Conservation (phyloP, 163 green algal genomes). For the Trebouxiophyceae sp. region DNA sequence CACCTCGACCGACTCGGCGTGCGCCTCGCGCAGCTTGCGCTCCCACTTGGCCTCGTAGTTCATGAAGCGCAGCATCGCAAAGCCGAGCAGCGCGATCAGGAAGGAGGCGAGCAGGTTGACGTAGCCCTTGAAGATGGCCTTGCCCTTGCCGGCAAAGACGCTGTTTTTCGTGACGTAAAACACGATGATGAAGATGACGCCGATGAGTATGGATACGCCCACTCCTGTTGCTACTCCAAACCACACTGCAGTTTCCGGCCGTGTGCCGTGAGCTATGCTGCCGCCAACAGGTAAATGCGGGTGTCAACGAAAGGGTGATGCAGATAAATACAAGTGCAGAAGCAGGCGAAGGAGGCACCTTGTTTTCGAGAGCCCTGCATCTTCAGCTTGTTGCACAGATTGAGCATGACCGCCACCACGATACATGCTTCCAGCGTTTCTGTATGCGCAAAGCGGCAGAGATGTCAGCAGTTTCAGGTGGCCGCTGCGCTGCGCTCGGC, state of each 20-base stretch:
- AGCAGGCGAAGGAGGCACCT: conserved; percentile 8
- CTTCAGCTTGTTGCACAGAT: conserved; percentile 35
- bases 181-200: conserved; percentile 37
- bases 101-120: conserved; percentile 26
- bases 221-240: conserved; percentile 28
- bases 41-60: conserved; percentile 51
- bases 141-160: conserved; percentile 20
- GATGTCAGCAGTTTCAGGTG: too few species aligned
- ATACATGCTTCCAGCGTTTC: conserved; percentile 37
- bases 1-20: neutral
- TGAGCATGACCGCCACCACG: conserved; percentile 40
- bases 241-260: conserved; percentile 28
- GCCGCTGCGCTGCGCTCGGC: too few species aligned
- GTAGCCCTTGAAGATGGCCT: conserved; percentile 38
- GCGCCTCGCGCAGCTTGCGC: conserved; percentile 27
- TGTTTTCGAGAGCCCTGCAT: conserved; percentile 26
- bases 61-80: conserved; percentile 38
- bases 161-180: conserved; percentile 39
- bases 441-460: neutral
- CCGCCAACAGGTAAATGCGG: neutral
- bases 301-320: neutral
- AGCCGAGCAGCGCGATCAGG: conserved; percentile 31
- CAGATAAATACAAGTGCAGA: neutral
- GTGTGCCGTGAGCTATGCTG: neutral
- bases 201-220: conserved; percentile 28